Percentiles rank a stretch among this genome's conserved stretches.
Conservation (phyloP, 1,139 yeast genomes). For the Scheffersomyces titani region DNA sequence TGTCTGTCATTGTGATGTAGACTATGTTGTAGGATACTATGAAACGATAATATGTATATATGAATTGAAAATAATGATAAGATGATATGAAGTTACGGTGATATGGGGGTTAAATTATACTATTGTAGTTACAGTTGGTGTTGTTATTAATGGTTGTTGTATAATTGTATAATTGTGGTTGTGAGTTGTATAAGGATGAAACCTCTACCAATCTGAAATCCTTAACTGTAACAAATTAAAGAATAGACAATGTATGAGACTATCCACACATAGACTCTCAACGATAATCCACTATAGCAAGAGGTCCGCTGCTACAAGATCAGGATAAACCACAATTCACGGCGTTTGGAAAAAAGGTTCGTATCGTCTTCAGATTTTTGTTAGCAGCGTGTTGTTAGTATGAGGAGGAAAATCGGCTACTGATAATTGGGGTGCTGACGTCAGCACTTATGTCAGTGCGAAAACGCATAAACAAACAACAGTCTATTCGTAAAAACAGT, state of each 20-base stretch:
- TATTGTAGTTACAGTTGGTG: background rate
- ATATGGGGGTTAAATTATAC: background rate
- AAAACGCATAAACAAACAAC: background rate
- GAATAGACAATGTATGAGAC: background rate
- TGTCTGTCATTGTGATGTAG: conserved; percentile 11
- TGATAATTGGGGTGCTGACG: background rate
- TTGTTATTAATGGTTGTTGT: background rate
- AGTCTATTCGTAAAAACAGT: background rate
- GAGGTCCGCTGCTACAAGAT: background rate
- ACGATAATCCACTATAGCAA: background rate
- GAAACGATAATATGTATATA: background rate
- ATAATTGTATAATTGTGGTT: background rate
- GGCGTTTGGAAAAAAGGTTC: background rate
- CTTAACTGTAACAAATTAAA: background rate
- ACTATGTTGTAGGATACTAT: background rate
- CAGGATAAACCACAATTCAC: background rate
- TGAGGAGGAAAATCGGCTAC: background rate
- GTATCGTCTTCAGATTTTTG: background rate
- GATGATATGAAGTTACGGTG: background rate
- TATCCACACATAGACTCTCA: background rate
- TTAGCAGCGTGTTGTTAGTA: background rate
- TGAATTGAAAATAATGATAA: too few relatives aligned
- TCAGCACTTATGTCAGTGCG: background rate
- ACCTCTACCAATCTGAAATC: background rate
- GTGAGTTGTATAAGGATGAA: background rate